A percentile compares a stretch with the other conserved stretches of the same genome.
phyloP scores from a whole-genome alignment of 495 filamentous ascomycete species.

The Penicillium fimorum region DNA sequence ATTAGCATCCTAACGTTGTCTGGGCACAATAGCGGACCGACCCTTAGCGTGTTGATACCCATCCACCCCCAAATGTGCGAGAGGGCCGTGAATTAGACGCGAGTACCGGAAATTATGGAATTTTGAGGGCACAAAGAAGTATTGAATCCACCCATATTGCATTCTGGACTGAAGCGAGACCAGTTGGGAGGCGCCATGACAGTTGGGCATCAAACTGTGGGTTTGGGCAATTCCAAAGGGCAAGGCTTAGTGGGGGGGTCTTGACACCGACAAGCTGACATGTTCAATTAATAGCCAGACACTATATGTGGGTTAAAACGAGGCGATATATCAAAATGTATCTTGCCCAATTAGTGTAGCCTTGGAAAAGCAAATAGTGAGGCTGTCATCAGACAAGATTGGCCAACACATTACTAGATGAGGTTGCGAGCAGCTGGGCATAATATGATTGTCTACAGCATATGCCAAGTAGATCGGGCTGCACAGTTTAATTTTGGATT shows the following conservation, averaged over 20 bases:
- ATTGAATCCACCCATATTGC: constrained; percentile 21
- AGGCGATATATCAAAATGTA: constrained; percentile 3
- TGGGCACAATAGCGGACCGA: constrained; percentile 25
- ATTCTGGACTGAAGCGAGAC: constrained; percentile 27
- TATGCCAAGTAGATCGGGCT: neutral
- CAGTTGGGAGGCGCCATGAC: constrained; percentile 34
- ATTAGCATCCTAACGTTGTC: constrained; percentile 13
- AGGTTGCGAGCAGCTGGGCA: constrained; percentile 2
- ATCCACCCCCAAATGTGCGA: constrained; percentile 19
- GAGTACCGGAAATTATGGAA: constrained; percentile 12
- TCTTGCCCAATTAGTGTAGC: neutral
- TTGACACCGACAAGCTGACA: constrained; percentile 33
- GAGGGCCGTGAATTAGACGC: constrained; percentile 10
- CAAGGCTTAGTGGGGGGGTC: constrained; percentile 19
- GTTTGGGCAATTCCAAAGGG: constrained; percentile 25
- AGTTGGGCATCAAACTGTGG: constrained; percentile 46
- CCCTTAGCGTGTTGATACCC: constrained; percentile 35
- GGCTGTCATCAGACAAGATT: constrained; percentile 10
- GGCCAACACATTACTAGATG: neutral
- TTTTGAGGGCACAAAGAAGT: constrained; percentile 17
- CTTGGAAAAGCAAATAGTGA: constrained; percentile 3
- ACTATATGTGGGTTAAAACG: constrained; percentile 21
- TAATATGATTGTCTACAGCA: constrained; percentile 7
- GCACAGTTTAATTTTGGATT: neutral
- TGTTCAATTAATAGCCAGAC: constrained; percentile 38